Percentiles rank a stretch among this genome's conserved stretches.
phyloP scores from a whole-genome alignment of 306 rosid genomes.

The Dalbergia cochinchinensis region DNA sequence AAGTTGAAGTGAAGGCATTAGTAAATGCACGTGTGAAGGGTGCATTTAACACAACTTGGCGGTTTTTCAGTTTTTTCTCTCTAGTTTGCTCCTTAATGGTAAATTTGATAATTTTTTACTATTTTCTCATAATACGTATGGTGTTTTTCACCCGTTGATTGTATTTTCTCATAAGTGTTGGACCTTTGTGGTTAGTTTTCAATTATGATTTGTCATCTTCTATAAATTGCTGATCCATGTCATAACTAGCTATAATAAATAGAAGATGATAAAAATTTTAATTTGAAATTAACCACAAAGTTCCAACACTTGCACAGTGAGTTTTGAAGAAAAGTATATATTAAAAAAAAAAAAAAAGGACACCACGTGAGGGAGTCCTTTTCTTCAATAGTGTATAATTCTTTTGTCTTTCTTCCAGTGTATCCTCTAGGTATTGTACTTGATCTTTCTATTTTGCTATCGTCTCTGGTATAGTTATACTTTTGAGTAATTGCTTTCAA shows the following conservation, averaged over 20 bases:
- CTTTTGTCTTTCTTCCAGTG: background rate
- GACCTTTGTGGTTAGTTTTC: slow-evolving; percentile 12
- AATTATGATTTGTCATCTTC: background rate
- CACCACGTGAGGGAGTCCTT: too few species aligned
- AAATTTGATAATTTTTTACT: background rate
- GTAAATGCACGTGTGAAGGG: background rate
- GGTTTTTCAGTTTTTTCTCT: background rate
- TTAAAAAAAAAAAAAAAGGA: too few species aligned
- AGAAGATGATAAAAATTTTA: background rate
- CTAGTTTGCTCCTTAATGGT: background rate
- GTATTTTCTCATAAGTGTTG: background rate
- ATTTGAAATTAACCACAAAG: slow-evolving; percentile 15
- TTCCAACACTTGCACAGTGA: background rate
- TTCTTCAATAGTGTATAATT: too few species aligned
- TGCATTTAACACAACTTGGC: background rate
- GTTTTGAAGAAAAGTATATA: background rate
- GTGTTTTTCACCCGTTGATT: background rate
- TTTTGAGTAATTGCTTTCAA: background rate
- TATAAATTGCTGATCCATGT: background rate
- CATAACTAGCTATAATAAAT: background rate
- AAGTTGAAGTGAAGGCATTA: background rate
- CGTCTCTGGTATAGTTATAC: background rate
- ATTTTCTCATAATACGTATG: background rate
- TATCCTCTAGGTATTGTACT: background rate
- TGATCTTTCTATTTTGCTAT: background rate